Conservation (phyloP, 2,329 filamentous ascomycete genomes). For the Sporothrix curviconia region DNA sequence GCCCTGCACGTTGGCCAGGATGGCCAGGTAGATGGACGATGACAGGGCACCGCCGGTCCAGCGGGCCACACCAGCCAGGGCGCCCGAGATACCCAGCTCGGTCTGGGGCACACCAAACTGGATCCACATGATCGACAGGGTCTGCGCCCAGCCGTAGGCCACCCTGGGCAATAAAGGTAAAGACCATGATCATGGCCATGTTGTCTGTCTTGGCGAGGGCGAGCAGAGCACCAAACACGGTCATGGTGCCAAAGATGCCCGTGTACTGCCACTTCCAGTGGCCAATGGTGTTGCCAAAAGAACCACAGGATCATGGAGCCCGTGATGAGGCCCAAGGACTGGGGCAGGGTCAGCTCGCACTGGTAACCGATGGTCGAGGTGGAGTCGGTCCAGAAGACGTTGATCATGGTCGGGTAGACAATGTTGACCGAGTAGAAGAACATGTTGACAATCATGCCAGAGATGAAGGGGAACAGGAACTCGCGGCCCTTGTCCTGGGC, state of each 20-base stretch:
- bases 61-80: conserved; percentile 35
- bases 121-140: conserved; percentile 40
- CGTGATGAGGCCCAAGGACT: conserved; percentile 37
- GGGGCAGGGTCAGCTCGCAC: conserved; percentile 32
- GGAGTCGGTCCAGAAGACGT: conserved; percentile 8
- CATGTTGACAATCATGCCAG: conserved; percentile 8
- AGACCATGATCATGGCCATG: conserved; percentile 40
- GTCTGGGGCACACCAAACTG: conserved; percentile 42
- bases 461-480: conserved; percentile 10
- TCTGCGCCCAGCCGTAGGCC: conserved; percentile 40
- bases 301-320: conserved; percentile 35
- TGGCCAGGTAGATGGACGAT: conserved; percentile 34
- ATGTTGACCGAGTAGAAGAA: conserved; percentile 14
- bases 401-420: conserved; percentile 37
- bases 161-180: conserved; percentile 38
- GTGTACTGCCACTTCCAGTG: conserved; percentile 41
- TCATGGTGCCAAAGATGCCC: conserved; percentile 37
- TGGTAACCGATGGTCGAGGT: background rate
- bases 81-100: conserved; percentile 39
- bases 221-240: conserved; percentile 37
- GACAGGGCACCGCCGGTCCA: conserved; percentile 37
- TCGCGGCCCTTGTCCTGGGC: conserved; percentile 34
- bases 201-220: conserved; percentile 35
- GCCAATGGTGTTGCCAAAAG: conserved; percentile 34
- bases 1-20: conserved; percentile 32